phyloP scores from a whole-genome alignment of 192 early-diverging fungal species.

The Gonapodya prolifera region DNA sequence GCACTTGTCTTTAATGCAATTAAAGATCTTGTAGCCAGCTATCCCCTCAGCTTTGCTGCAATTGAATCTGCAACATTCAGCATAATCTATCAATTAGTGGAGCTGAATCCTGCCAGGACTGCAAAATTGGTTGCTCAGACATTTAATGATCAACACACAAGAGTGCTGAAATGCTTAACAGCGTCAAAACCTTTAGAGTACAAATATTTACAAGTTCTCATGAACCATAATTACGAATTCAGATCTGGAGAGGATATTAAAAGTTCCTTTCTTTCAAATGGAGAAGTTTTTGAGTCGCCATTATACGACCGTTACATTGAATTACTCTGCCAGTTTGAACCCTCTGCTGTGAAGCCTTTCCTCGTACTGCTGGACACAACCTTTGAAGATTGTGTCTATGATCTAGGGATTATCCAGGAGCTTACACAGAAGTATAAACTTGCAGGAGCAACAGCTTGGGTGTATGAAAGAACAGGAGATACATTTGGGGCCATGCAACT shows the following conservation, averaged over 20 bases:
- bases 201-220: not conserved
- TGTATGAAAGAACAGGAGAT: not conserved
- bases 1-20: not conserved
- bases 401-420: not conserved
- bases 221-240: not conserved
- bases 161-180: not conserved
- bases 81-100: not conserved
- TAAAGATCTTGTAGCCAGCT: not conserved
- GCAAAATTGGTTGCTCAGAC: not conserved
- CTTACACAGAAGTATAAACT: not conserved
- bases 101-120: not conserved
- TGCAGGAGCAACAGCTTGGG: not conserved
- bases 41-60: not conserved
- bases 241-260: not conserved
- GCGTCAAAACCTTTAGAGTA: not conserved
- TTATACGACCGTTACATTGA: constrained; percentile 1
- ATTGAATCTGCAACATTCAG: not conserved
- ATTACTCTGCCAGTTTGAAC: not conserved
- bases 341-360: not conserved
- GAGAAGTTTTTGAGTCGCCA: not conserved
- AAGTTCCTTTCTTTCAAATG: not conserved
- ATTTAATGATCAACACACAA: not conserved
- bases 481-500: not conserved
- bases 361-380: not conserved
- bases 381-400: not conserved